Percentiles rank a stretch among this genome's conserved stretches.
Conservation (phyloP, 495 filamentous ascomycete genomes). For the Penicillium nucicola region DNA sequence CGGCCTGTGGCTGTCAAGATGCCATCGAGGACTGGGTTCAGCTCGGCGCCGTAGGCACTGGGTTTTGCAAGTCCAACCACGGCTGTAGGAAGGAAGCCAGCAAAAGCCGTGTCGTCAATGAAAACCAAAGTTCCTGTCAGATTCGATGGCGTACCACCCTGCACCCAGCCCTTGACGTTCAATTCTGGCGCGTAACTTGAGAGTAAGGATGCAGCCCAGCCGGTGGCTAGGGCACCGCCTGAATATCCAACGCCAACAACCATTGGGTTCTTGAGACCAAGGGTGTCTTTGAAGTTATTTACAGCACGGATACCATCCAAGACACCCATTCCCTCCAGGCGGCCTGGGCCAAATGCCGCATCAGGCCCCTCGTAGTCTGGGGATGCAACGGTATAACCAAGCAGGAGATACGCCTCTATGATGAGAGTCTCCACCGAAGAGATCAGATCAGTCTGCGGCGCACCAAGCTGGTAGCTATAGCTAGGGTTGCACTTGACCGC, state of each 20-base stretch:
- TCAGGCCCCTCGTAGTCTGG: slow-evolving; percentile 36
- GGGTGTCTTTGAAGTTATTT: slow-evolving; percentile 13
- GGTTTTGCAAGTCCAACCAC: slow-evolving; percentile 25
- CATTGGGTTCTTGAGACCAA: slow-evolving; percentile 25
- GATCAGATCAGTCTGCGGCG: slow-evolving; percentile 25
- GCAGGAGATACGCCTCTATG: slow-evolving; percentile 23
- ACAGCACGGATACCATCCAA: slow-evolving; percentile 36
- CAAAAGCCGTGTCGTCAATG: slow-evolving; percentile 25
- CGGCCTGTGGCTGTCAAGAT: slow-evolving; percentile 22
- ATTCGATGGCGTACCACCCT: slow-evolving; percentile 46
- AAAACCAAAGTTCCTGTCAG: slow-evolving; percentile 28
- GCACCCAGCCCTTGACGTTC: slow-evolving; percentile 42
- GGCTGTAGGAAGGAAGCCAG: slow-evolving; percentile 29
- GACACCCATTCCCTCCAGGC: slow-evolving; percentile 31
- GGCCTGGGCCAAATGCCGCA: slow-evolving; percentile 28
- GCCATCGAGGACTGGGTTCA: slow-evolving; percentile 21
- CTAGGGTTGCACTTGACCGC: slow-evolving; percentile 30
- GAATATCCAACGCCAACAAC: slow-evolving; percentile 48
- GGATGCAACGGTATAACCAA: slow-evolving; percentile 32
- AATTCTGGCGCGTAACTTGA: slow-evolving; percentile 53
- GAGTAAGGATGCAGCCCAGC: slow-evolving; percentile 52
- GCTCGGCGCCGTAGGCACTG: slow-evolving; percentile 28
- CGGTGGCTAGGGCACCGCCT: slow-evolving; percentile 53
- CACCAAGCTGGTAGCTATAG: slow-evolving; percentile 28
- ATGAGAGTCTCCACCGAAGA: slow-evolving; percentile 27